Percentiles rank a stretch among this genome's conserved stretches.
Evolutionary conservation across 306 rosid species (phyloP).

Genomic region (Rubus parviflorus): DNA sequence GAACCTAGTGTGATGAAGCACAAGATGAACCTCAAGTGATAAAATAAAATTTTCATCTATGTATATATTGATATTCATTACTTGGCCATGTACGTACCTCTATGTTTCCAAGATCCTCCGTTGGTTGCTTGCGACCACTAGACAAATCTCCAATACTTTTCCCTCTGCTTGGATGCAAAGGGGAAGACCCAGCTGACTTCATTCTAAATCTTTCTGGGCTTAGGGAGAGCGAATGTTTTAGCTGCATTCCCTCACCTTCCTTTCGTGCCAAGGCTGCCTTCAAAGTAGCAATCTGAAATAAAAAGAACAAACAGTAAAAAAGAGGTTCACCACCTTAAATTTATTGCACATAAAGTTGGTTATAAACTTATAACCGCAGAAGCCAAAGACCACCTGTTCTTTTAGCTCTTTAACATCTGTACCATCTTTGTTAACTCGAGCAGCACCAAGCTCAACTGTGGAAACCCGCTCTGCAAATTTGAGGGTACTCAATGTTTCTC

Average conservation of each 20-base stretch:
- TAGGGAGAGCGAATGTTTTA: slow-evolving; percentile 35
- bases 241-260: slow-evolving; percentile 54
- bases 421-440: slow-evolving; percentile 65
- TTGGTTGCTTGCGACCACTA: slow-evolving; percentile 41
- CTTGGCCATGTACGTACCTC: slow-evolving; percentile 50
- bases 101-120: slow-evolving; percentile 51
- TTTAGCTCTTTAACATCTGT: slow-evolving; percentile 76
- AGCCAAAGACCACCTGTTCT: slow-evolving; percentile 64
- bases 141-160: slow-evolving; percentile 36
- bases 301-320: slow-evolving; percentile 10
- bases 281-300: slow-evolving; percentile 59
- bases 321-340: not conserved
- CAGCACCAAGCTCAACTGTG: slow-evolving; percentile 85
- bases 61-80: not conserved
- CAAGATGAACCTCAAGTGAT: not conserved
- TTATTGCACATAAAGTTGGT: not conserved
- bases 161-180: slow-evolving; percentile 40
- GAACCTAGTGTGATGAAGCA: slow-evolving; percentile 32
- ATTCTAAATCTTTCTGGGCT: slow-evolving; percentile 47
- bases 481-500: slow-evolving; percentile 90
- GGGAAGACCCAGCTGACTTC: slow-evolving; percentile 55
- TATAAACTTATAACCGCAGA: not conserved
- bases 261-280: slow-evolving; percentile 79
- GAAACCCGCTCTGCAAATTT: slow-evolving; percentile 95
- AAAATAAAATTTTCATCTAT: not conserved